phyloP scores from a whole-genome alignment of 495 filamentous ascomycete species.

The Aspergillus saccharolyticus region DNA sequence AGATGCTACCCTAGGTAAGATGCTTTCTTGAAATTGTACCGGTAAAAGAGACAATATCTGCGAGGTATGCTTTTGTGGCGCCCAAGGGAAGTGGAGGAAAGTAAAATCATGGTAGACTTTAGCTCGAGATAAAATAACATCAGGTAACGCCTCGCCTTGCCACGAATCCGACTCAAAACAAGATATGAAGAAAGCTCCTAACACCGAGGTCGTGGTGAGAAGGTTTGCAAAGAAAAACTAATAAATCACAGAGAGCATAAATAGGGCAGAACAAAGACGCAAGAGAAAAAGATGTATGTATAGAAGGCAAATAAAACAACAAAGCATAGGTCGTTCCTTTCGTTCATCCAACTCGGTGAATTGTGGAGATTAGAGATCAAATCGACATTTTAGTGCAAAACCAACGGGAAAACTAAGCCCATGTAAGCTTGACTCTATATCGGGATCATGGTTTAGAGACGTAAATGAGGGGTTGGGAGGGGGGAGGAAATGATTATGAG shows the following conservation, averaged over 20 bases:
- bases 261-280: neutral
- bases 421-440: slow-evolving; percentile 2
- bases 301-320: neutral
- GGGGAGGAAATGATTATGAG: neutral
- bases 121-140: neutral
- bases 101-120: neutral
- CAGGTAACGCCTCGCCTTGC: slow-evolving; percentile 33
- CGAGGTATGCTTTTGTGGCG: neutral
- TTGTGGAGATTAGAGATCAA: neutral
- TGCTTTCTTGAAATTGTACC: neutral
- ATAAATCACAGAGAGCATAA: neutral
- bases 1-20: neutral
- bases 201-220: slow-evolving; percentile 19
- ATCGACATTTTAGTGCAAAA: neutral
- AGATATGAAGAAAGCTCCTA: slow-evolving; percentile 27
- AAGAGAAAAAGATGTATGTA: neutral
- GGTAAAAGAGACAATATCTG: neutral
- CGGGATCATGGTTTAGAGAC: slow-evolving; percentile 2
- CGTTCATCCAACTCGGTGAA: slow-evolving; percentile 1
- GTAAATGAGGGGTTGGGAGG: neutral
- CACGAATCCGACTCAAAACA: slow-evolving; percentile 6
- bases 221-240: neutral
- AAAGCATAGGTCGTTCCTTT: slow-evolving; percentile 3
- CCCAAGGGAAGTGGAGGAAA: neutral
- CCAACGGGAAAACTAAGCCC: neutral